Conservation (phyloP, 2,329 filamentous ascomycete genomes). For the Alternaria postmessia region DNA sequence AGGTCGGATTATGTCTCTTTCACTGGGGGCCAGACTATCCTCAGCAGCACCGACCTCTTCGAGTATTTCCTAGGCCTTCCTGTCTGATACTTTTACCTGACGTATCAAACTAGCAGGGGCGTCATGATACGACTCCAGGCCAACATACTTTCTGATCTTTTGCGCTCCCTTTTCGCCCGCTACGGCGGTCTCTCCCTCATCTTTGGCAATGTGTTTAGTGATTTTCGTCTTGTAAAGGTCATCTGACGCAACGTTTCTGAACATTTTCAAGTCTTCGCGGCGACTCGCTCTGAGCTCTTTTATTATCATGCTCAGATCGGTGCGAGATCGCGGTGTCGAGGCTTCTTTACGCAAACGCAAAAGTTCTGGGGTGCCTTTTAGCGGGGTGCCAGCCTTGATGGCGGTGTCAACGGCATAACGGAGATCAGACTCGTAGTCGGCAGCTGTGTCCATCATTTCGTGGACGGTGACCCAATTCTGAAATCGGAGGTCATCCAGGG, state of each 20-base stretch:
- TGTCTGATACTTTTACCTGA: not conserved
- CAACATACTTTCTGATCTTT: slow-evolving; percentile 16
- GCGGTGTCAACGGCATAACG: slow-evolving; percentile 18
- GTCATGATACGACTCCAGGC: slow-evolving; percentile 8
- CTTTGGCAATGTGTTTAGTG: slow-evolving; percentile 14
- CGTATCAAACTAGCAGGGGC: not conserved
- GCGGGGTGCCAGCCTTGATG: slow-evolving; percentile 15
- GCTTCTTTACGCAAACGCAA: slow-evolving; percentile 10
- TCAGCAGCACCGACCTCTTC: not conserved
- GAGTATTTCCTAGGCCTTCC: not conserved
- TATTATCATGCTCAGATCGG: slow-evolving; percentile 13
- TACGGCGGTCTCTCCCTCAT: not conserved
- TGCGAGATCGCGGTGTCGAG: not conserved
- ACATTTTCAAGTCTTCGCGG: not conserved
- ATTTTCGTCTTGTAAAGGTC: slow-evolving; percentile 1
- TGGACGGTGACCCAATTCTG: slow-evolving; percentile 60
- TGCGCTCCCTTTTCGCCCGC: not conserved
- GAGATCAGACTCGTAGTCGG: slow-evolving; percentile 26
- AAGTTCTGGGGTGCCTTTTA: slow-evolving; percentile 8
- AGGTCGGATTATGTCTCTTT: not conserved
- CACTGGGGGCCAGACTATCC: not conserved
- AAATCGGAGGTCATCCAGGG: slow-evolving; percentile 57
- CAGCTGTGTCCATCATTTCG: slow-evolving; percentile 54
- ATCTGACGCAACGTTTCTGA: slow-evolving; percentile 9
- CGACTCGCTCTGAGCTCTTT: slow-evolving; percentile 6